Evolutionary conservation across 768 basidiomycete species (phyloP).

Genomic region (Phanerochaete sordida): DNA sequence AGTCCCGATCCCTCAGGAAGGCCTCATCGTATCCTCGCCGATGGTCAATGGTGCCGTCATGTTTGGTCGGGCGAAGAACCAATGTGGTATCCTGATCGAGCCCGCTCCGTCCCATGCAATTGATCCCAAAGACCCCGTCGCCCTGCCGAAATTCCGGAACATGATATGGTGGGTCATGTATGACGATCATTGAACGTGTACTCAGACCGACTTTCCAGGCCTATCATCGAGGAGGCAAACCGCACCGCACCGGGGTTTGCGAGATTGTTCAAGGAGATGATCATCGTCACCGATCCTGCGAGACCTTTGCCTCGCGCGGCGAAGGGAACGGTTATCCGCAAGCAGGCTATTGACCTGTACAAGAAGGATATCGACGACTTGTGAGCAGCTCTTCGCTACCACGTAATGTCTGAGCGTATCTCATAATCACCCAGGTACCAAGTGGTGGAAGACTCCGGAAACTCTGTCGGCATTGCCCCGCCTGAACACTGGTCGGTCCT

Average conservation of each 20-base stretch:
- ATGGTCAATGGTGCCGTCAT: constrained; percentile 30
- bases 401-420: constrained; percentile 4
- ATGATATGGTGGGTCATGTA: constrained; percentile 26
- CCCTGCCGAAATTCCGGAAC: constrained; percentile 29
- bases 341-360: constrained; percentile 37
- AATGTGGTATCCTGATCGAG: constrained; percentile 36
- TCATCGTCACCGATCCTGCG: constrained; percentile 36
- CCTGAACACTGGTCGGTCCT: constrained; percentile 9
- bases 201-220: constrained; percentile 26
- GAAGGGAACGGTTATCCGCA: constrained; percentile 45
- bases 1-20: constrained; percentile 19
- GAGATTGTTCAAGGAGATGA: constrained; percentile 48
- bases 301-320: constrained; percentile 43
- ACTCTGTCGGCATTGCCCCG: constrained; percentile 6
- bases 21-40: constrained; percentile 26
- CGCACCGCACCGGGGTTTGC: constrained; percentile 20
- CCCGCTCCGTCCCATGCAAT: constrained; percentile 26
- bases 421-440: constrained; percentile 8
- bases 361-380: constrained; percentile 42
- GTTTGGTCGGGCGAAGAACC: constrained; percentile 37
- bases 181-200: too few species aligned
- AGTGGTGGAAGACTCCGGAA: constrained; percentile 7
- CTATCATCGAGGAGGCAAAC: constrained; percentile 24
- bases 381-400: constrained; percentile 22
- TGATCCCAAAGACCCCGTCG: constrained; percentile 23